A percentile compares a stretch with the other conserved stretches of the same genome.
phyloP scores from a whole-genome alignment of 352 stramenopile species.

The Phytophthora megakarya region DNA sequence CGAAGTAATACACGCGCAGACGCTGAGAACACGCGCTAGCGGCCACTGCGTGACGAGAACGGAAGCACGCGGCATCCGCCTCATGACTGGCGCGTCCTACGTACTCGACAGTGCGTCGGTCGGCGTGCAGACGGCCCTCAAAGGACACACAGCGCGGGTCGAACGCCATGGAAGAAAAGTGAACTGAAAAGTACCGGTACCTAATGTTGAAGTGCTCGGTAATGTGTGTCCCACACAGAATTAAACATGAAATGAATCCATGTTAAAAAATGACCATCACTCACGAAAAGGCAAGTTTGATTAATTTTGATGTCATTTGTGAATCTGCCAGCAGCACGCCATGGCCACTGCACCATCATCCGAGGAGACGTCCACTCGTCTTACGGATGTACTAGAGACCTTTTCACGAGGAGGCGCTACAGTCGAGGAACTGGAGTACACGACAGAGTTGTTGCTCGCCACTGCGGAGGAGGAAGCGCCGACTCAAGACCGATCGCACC shows the following conservation, averaged over 20 bases:
- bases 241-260: too few relatives aligned
- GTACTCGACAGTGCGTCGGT: constrained; percentile 67
- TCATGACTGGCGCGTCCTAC: constrained; percentile 49
- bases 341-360: constrained; percentile 15
- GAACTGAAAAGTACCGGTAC: too few relatives aligned
- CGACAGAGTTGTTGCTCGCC: constrained; percentile 65
- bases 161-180: constrained; percentile 40
- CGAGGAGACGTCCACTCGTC: constrained; percentile 27
- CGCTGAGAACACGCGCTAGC: constrained; percentile 3
- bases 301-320: constrained; percentile 12
- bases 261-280: too few relatives aligned
- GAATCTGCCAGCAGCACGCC: constrained; percentile 4
- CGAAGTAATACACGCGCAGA: constrained; percentile 59
- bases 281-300: too few relatives aligned
- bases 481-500: constrained; percentile 13
- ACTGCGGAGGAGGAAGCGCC: constrained; percentile 41
- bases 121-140: constrained; percentile 59
- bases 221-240: too few relatives aligned
- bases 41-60: constrained; percentile 30
- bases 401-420: constrained; percentile 22
- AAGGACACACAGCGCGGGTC: constrained; percentile 45
- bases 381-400: constrained; percentile 30
- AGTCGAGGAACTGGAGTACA: constrained; percentile 64
- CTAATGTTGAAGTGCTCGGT: too few relatives aligned
- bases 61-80: constrained; percentile 62